phyloP scores from a whole-genome alignment of 169 alveolate genomes.

The Plasmodium relictum region DNA sequence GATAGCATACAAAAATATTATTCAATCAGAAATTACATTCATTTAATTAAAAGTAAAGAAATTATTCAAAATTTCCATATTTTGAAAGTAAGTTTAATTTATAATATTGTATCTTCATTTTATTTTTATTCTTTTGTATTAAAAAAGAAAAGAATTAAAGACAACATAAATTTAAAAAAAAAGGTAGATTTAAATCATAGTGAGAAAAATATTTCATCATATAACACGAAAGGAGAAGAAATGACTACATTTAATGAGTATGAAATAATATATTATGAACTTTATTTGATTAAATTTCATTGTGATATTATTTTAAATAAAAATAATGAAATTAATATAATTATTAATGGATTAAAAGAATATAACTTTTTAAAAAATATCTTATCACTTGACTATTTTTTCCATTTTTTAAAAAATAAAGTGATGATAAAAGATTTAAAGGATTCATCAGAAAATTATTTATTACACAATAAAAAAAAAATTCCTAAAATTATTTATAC shows the following conservation, averaged over 20 bases:
- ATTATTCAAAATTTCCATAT: conserved; percentile 15
- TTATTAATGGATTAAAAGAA: conserved; percentile 35
- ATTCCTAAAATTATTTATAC: conserved; percentile 6
- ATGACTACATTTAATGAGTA: background rate
- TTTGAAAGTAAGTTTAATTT: conserved; percentile 27
- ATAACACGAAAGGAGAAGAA: background rate
- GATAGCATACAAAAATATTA: conserved; percentile 15
- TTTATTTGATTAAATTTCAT: conserved; percentile 30
- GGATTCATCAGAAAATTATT: background rate
- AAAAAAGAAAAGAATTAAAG: conserved; percentile 6
- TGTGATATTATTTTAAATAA: conserved; percentile 64
- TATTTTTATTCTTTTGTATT: conserved; percentile 30
- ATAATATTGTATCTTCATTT: conserved; percentile 30
- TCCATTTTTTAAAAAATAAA: conserved; percentile 8
- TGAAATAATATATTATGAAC: conserved; percentile 25
- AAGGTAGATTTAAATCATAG: background rate
- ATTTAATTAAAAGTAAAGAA: conserved; percentile 5
- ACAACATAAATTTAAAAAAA: background rate
- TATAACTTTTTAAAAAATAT: conserved; percentile 30
- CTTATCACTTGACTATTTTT: conserved; percentile 34
- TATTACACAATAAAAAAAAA: conserved; percentile 9
- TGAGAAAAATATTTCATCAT: background rate
- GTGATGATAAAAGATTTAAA: background rate
- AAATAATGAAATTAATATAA: conserved; percentile 42
- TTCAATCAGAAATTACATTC: conserved; percentile 15